phyloP scores from a whole-genome alignment of 441 rosid genomes.

The Populus hybrid region DNA sequence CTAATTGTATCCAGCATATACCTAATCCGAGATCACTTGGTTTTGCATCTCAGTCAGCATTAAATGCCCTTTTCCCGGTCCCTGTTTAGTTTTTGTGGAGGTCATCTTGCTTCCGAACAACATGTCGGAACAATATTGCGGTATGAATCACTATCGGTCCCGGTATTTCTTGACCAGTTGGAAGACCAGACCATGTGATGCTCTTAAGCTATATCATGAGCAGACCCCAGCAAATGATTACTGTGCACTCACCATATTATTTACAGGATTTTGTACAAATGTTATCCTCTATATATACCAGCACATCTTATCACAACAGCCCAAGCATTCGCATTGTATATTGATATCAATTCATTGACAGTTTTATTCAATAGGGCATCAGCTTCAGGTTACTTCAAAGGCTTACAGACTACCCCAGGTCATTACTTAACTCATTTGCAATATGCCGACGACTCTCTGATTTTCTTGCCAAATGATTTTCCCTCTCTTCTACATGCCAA shows the following conservation, averaged over 20 bases:
- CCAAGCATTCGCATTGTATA: not conserved
- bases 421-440: too few species aligned
- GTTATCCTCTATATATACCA: not conserved
- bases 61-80: not conserved
- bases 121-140: not conserved
- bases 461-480: too few species aligned
- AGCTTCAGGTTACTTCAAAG: too few species aligned
- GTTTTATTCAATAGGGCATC: too few species aligned
- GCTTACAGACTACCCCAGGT: too few species aligned
- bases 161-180: not conserved
- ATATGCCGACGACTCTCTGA: too few species aligned
- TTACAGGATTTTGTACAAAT: not conserved
- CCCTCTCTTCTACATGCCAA: too few species aligned
- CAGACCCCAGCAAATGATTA: not conserved
- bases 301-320: not conserved
- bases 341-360: too few species aligned
- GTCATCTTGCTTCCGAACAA: not conserved
- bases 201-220: not conserved
- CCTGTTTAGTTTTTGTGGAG: not conserved
- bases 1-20: too few species aligned
- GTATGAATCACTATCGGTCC: not conserved
- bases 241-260: not conserved
- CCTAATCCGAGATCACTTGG: too few species aligned
- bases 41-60: not conserved
- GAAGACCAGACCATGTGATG: not conserved